Conservation (phyloP, 805 yeast species). For the Pichia ethanolica region DNA sequence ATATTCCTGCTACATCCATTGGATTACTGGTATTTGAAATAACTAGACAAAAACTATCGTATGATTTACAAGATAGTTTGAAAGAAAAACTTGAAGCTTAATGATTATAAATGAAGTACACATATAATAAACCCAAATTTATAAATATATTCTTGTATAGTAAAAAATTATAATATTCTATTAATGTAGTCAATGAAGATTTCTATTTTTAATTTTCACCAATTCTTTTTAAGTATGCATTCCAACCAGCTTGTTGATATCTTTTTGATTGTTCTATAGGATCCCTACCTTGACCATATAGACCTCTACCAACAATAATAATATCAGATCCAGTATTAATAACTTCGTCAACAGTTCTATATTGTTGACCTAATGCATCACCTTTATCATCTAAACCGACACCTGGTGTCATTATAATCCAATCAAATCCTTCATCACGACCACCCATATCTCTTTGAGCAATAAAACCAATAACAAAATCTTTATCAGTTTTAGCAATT, state of each 20-base stretch:
- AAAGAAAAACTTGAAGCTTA: slow-evolving; percentile 7
- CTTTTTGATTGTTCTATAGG: slow-evolving; percentile 82
- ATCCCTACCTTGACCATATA: slow-evolving; percentile 90
- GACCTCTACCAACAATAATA: slow-evolving; percentile 97
- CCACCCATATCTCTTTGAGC: slow-evolving; percentile 89
- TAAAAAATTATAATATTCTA: slow-evolving; percentile 1
- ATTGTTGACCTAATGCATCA: slow-evolving; percentile 93
- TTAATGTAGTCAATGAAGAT: not conserved
- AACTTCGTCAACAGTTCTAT: slow-evolving; percentile 85
- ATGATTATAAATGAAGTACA: too few species aligned
- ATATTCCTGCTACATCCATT: slow-evolving; percentile 83
- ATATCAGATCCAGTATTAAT: slow-evolving; percentile 83
- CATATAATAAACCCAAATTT: not conserved
- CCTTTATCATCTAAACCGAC: slow-evolving; percentile 97
- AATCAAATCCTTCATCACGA: slow-evolving; percentile 78
- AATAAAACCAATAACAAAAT: slow-evolving; percentile 92
- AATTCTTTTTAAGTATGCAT: slow-evolving; percentile 52
- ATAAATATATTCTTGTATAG: not conserved
- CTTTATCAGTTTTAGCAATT: slow-evolving; percentile 74
- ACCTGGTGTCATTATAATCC: slow-evolving; percentile 97
- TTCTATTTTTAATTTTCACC: slow-evolving; percentile 17
- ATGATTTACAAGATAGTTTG: slow-evolving; percentile 19
- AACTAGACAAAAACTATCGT: slow-evolving; percentile 42
- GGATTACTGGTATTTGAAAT: slow-evolving; percentile 83
- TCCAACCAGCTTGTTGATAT: slow-evolving; percentile 93